phyloP scores from a whole-genome alignment of 148 eudicot species.

The Cornus suecica region DNA sequence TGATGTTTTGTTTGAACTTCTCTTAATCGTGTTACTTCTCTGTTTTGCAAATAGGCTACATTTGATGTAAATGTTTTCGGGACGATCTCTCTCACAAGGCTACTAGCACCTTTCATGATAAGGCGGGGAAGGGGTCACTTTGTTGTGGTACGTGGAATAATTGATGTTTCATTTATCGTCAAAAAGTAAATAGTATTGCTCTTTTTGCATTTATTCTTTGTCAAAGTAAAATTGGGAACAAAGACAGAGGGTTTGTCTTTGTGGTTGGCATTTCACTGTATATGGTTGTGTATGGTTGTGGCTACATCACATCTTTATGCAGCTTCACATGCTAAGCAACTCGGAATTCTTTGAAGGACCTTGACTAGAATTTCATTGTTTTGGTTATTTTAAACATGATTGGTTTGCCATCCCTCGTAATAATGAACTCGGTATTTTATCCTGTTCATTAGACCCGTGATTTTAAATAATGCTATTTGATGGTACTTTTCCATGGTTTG shows the following conservation, averaged over 20 bases:
- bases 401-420: not conserved
- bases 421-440: not conserved
- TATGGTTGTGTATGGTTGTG: not conserved
- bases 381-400: not conserved
- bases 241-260: not conserved
- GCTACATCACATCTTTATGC: not conserved
- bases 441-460: not conserved
- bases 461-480: not conserved
- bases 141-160: conserved; percentile 73
- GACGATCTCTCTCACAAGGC: conserved; percentile 84
- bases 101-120: conserved; percentile 79
- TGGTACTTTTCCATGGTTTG: no score
- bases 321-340: not conserved
- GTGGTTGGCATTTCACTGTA: not conserved
- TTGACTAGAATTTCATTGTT: not conserved
- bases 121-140: conserved; percentile 83
- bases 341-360: not conserved
- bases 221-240: not conserved
- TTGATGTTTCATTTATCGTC: not conserved
- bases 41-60: conserved; percentile 55
- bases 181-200: not conserved
- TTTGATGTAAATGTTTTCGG: conserved; percentile 80
- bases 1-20: not conserved
- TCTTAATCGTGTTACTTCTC: not conserved
- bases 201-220: not conserved